Conservation (phyloP, 768 basidiomycete species). For the Lenzites betulinus region DNA sequence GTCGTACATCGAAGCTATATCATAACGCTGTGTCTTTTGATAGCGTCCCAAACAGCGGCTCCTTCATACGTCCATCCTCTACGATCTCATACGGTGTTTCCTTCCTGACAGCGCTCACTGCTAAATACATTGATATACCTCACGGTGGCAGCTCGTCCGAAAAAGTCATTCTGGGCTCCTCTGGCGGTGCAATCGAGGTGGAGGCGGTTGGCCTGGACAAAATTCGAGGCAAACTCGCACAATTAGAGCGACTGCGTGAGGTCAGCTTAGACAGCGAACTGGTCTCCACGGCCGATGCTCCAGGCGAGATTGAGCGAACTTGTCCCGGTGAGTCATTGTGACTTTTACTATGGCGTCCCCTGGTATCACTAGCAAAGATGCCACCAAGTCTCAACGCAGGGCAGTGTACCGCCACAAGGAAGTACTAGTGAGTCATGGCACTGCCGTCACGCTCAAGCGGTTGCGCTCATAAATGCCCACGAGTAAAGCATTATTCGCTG, state of each 20-base stretch:
- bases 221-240: slow-evolving; percentile 68
- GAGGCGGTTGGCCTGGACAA: slow-evolving; percentile 84
- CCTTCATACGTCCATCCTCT: slow-evolving; percentile 77
- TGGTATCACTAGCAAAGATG: no score
- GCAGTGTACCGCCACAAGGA: no score
- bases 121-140: slow-evolving; percentile 74
- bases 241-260: slow-evolving; percentile 69
- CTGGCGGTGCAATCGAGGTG: slow-evolving; percentile 79
- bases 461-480: no score
- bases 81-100: slow-evolving; percentile 60
- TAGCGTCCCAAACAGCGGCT: slow-evolving; percentile 67
- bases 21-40: slow-evolving; percentile 1
- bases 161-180: slow-evolving; percentile 75
- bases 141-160: slow-evolving; percentile 58
- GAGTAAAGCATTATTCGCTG: no score
- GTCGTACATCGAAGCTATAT: slow-evolving; percentile 24
- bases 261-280: slow-evolving; percentile 75
- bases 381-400: no score
- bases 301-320: slow-evolving; percentile 52
- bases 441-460: no score
- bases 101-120: slow-evolving; percentile 71
- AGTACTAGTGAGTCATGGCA: no score
- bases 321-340: slow-evolving; percentile 64
- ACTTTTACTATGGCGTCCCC: no score
- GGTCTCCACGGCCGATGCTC: slow-evolving; percentile 54